phyloP scores from a whole-genome alignment of 768 basidiomycete species.

The Pisolithus tinctorius region DNA sequence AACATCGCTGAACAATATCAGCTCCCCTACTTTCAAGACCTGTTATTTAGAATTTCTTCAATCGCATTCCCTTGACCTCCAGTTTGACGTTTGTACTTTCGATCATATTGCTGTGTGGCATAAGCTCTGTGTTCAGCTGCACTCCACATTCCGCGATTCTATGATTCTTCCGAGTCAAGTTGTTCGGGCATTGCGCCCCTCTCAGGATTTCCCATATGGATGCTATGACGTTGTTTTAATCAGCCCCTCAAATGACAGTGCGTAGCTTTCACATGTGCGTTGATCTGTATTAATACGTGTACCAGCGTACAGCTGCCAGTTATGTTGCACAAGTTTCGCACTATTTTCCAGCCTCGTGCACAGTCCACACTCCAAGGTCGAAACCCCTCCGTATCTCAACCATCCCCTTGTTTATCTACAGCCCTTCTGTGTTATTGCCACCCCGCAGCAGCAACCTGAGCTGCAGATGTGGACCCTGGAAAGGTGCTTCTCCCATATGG shows the following conservation, averaged over 20 bases:
- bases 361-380: background rate
- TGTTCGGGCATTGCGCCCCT: slow-evolving; percentile 10
- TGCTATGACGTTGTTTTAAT: slow-evolving; percentile 11
- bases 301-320: background rate
- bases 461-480: no score
- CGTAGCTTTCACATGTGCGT: background rate
- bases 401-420: background rate
- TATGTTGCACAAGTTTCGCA: slow-evolving; percentile 12
- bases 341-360: slow-evolving; percentile 4
- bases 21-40: slow-evolving; percentile 18
- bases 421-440: background rate
- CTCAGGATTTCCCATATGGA: slow-evolving; percentile 9
- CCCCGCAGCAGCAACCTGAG: no score
- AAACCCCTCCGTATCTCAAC: background rate
- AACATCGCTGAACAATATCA: slow-evolving; percentile 5
- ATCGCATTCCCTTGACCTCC: background rate
- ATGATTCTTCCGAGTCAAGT: slow-evolving; percentile 14
- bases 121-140: slow-evolving; percentile 1
- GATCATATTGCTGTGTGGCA: slow-evolving; percentile 17
- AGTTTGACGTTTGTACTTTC: background rate
- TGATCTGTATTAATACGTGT: background rate
- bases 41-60: background rate
- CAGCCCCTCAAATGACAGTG: background rate
- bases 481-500: no score
- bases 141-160: slow-evolving; percentile 10